Evolutionary conservation across 768 basidiomycete genomes (phyloP), one percentile per base, ranked within the genome.

Genomic region (Mycena capillaripes): DNA sequence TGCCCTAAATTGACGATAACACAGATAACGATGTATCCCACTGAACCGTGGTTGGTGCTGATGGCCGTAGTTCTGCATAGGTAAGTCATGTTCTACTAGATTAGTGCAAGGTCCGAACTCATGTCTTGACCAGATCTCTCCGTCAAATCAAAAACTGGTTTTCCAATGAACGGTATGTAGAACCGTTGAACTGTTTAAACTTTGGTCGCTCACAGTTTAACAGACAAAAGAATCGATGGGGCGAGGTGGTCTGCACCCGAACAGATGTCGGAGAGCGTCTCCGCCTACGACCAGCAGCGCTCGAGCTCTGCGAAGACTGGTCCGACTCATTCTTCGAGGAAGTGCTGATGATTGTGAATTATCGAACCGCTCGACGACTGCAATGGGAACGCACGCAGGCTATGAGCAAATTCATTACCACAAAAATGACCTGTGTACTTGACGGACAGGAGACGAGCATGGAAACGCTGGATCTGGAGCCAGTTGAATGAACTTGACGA

Each of bases 131-230:
- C 34, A 67, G 74, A 60, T 71, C 67, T 3, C 52, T 67, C 34
- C 68, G 62, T 36, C 90, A 90, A 79, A 86, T 91, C 65, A 90
- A 89, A 80, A 90, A 90, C 73, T 91, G 90, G 90, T 92, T 92
- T 70, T 89, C 89, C 6, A 92, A 92, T 79, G 86, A 90, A 79
- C 85, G 90, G 50, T 90, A 86, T 25, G 55, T 56, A 14, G 9
- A 4, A 8, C 2, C 16, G 38, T 4, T 75, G 21, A 2, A 36
- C 11, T 57, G 10, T 25, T 36, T 23, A 4, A 23, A 4, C 14
- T 19, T 7, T 38, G 1, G 12, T 25, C 11, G 5, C 34, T 14
- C 16, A 16, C 2, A 38, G 4, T 36, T 25, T n/a, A 58, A 27
- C 82, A 34, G 83, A 80, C 71, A 83, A 53, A 76, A 74, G 70